Evolutionary conservation across 257 asterid genomes (phyloP), one percentile per base, ranked within the genome.

Genomic region (Echites panduratus): DNA sequence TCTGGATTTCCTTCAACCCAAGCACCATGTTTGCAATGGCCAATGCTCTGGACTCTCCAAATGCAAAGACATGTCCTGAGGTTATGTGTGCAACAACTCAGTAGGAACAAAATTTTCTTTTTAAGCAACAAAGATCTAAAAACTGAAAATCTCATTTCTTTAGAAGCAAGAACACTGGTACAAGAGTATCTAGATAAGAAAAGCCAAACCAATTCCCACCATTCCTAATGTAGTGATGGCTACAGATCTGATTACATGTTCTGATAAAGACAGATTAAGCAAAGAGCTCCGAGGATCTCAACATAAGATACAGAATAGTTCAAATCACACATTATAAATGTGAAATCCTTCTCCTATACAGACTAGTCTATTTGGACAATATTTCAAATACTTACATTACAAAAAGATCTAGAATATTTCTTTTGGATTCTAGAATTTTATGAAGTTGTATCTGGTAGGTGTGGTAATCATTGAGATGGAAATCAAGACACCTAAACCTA

Each of bases 1-100:
- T 95, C 79, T 95, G 99, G 76, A 95, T 90, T 82, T 95, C 99
- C 89, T 95, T 95, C 74, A 95, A 92, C 73, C 99, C 99, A 80
- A 95, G 98, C 78, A 90, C 99, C 99, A 95, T 95, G 80, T 95
- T 95, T 75, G 99, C 97, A 53, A 95, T 95, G 71, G 99, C 99
- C 82, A 95, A 72, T 72, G 94, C 89, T 82, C 99, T 93, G 69
- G 99, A 95, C 80, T 95, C 98, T 76, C 99, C 99, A 75, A 95
- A 95, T 66, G 99, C 99, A 83, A 95, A 95, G 65, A 95, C 90
- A 38, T 95, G 99, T 53, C 99, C 99, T 95, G 96, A 56, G 53
- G 72, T 74, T 80, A 10, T 45, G 74, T 26, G 75, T 49, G 57
- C 56, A 78, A 76, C 41, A 45, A 69, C 19, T 68, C 41, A 77